These are phyloP conservation scores for Brassica balearica DNA, from an alignment of 441 rosid genomes.

Conservation along the genomic window DNA sequence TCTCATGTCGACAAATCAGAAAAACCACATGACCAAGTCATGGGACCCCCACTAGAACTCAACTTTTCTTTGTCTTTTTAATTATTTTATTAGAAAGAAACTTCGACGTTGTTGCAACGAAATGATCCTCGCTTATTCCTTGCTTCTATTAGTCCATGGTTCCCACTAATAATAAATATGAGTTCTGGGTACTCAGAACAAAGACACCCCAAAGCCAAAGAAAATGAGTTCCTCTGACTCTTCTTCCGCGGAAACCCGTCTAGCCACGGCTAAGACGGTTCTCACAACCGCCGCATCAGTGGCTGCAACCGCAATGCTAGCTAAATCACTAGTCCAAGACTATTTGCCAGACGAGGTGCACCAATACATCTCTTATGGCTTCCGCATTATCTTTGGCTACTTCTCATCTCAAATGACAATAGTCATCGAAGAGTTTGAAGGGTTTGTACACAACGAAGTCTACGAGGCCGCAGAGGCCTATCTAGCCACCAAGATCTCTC, in stretches of 20 bases:
- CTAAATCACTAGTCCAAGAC: conserved; percentile 56
- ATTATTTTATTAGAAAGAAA: conserved; percentile 8
- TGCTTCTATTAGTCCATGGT: conserved; percentile 22
- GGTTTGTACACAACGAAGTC: conserved; percentile 59
- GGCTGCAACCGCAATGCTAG: conserved; percentile 60
- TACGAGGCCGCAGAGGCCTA: conserved; percentile 63
- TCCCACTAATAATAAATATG: conserved; percentile 19
- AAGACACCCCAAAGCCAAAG: conserved; percentile 6
- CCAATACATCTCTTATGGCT: conserved; percentile 33
- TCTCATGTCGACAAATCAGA: conserved; percentile 6
- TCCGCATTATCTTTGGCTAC: conserved; percentile 46
- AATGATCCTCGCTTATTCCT: conserved; percentile 32
- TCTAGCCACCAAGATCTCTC: conserved; percentile 51
- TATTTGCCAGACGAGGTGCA: conserved; percentile 58
- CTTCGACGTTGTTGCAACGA: conserved; percentile 23
- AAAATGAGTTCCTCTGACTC: conserved; percentile 27
- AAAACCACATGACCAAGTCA: conserved; percentile 22
- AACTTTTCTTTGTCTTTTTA: conserved; percentile 6
- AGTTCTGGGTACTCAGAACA: conserved; percentile 12
- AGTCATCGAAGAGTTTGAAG: conserved; percentile 63
- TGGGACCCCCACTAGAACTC: conserved; percentile 19
- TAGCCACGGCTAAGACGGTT: conserved; percentile 55
- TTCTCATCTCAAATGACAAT: conserved; percentile 61
- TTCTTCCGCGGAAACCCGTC: conserved; percentile 47
- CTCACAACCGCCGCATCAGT: conserved; percentile 64